phyloP scores from a whole-genome alignment of 805 yeast genomes.

The Candida easanensis region DNA sequence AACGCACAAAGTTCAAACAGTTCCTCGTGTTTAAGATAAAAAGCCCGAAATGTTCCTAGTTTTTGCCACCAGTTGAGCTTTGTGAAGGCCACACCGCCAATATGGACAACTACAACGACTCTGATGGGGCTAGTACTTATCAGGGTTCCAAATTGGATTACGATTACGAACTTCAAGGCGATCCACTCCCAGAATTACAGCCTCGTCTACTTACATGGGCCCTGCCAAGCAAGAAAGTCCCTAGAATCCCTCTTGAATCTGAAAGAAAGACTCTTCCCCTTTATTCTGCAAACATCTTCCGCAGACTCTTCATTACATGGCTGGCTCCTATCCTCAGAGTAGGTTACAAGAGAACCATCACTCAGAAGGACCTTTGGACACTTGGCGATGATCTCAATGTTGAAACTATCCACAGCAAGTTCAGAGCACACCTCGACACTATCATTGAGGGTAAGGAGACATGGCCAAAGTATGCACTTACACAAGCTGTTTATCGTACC shows the following conservation, averaged over 20 bases:
- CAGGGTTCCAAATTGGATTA: slow-evolving; percentile 1
- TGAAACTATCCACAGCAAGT: slow-evolving; percentile 36
- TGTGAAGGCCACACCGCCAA: no score
- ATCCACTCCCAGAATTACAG: background rate
- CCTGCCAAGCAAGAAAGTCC: slow-evolving; percentile 29
- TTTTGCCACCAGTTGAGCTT: no score
- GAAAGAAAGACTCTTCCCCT: slow-evolving; percentile 46
- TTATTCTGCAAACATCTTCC: slow-evolving; percentile 32
- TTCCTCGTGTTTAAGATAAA: no score
- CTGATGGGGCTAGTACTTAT: background rate
- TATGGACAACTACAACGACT: no score
- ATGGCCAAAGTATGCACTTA: slow-evolving; percentile 20
- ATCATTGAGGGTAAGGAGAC: slow-evolving; percentile 30
- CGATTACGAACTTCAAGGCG: slow-evolving; percentile 4
- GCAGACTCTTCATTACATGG: slow-evolving; percentile 59
- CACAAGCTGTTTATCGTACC: slow-evolving; percentile 31
- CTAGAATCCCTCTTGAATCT: slow-evolving; percentile 46
- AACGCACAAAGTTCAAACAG: no score
- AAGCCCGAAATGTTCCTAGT: no score
- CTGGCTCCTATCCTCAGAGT: slow-evolving; percentile 53
- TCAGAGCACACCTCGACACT: slow-evolving; percentile 31
- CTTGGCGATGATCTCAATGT: slow-evolving; percentile 39
- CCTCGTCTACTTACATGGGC: slow-evolving; percentile 4
- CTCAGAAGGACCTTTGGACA: slow-evolving; percentile 55
- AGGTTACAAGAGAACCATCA: slow-evolving; percentile 69